Evolutionary conservation across 106 monocot genomes (phyloP).

Genomic region (Acanthochlamys bracteata): DNA sequence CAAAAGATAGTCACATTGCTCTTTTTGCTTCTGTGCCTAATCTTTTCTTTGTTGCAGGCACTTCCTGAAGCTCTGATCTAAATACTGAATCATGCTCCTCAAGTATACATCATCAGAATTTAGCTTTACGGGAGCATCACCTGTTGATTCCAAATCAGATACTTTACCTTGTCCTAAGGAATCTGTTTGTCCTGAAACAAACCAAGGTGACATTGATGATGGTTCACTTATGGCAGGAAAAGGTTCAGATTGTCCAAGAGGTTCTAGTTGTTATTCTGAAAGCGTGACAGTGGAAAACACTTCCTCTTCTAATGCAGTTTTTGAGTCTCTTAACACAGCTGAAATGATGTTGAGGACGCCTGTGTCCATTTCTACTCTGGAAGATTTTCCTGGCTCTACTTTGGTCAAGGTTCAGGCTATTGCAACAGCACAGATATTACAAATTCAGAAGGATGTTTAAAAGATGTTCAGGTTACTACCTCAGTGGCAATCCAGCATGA

Average conservation of each 20-base stretch:
- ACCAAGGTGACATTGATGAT: not conserved
- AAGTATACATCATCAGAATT: no score
- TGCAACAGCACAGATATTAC: not conserved
- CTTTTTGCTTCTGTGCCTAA: not conserved
- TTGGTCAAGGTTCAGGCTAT: not conserved
- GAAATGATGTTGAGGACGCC: not conserved
- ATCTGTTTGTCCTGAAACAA: not conserved
- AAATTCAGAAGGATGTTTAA: not conserved
- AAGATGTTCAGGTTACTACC: not conserved
- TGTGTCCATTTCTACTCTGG: not conserved
- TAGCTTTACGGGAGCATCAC: no score
- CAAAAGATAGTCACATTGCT: not conserved
- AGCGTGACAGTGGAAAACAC: not conserved
- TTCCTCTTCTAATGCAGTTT: not conserved
- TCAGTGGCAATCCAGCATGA: not conserved
- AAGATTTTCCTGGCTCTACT: not conserved
- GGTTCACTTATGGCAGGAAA: not conserved
- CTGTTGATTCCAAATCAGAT: no score
- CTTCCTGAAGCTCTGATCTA: not conserved
- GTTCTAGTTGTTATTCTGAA: not conserved
- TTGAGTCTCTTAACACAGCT: not conserved
- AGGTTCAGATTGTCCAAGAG: not conserved
- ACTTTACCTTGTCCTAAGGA: not conserved
- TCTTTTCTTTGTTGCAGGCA: not conserved
- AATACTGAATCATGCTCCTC: not conserved